Evolutionary conservation across 1,284 basidiomycete genomes (phyloP).

Genomic region (Hymenochaete sp.): DNA sequence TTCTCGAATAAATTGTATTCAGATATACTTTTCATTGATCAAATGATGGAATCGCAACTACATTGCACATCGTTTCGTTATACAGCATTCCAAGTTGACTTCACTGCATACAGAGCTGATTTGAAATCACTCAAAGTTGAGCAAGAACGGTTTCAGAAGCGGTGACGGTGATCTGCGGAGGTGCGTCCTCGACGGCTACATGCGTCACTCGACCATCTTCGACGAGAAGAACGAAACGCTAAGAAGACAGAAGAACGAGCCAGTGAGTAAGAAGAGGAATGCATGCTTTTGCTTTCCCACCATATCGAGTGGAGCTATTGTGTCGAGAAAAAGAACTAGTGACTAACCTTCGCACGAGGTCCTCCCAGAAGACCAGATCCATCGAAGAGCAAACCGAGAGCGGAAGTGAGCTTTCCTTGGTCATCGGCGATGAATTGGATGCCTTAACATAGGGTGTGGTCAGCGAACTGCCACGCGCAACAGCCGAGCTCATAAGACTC

Average conservation of each 20-base stretch:
- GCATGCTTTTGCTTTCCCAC: not conserved
- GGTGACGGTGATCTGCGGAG: conserved; percentile 30
- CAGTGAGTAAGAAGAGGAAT: not conserved
- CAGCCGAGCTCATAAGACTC: too few relatives aligned
- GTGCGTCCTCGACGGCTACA: conserved; percentile 30
- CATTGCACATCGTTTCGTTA: too few relatives aligned
- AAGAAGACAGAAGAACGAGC: not conserved
- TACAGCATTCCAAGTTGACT: too few relatives aligned
- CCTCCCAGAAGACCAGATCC: conserved; percentile 52
- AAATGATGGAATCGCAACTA: too few relatives aligned
- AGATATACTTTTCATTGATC: too few relatives aligned
- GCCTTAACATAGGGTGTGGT: conserved; percentile 26
- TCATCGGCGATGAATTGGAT: conserved; percentile 66
- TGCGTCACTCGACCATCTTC: conserved; percentile 31
- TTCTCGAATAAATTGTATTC: too few relatives aligned
- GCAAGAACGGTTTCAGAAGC: conserved; percentile 30
- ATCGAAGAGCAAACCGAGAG: conserved; percentile 59
- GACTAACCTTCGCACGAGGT: conserved; percentile 52
- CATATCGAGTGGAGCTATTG: not conserved
- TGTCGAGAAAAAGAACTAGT: not conserved
- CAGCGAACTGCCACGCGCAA: too few relatives aligned
- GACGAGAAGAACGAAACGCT: conserved; percentile 20
- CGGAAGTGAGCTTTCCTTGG: conserved; percentile 44
- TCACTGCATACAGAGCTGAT: too few relatives aligned
- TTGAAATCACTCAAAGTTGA: conserved; percentile 7